Percentiles rank a stretch among this genome's conserved stretches.
These are phyloP conservation scores for Canavalia ensiformis DNA, from an alignment of 306 rosid genomes.

Conservation along the genomic window DNA sequence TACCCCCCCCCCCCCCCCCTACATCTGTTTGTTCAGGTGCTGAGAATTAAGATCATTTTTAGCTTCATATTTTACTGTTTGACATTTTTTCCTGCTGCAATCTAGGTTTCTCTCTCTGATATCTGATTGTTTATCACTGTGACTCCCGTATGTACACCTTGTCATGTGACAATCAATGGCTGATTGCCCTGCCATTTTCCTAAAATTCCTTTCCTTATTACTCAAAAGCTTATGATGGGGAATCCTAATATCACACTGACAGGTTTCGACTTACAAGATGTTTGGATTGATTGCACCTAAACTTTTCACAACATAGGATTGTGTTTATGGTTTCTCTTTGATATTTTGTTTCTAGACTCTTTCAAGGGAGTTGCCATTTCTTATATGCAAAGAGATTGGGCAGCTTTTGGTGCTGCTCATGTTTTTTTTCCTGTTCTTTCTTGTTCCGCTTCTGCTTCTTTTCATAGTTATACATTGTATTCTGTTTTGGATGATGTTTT, in stretches of 20 bases:
- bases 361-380: not conserved
- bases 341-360: not conserved
- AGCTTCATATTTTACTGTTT: not conserved
- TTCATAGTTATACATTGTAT: not conserved
- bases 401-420: not conserved
- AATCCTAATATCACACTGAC: not conserved
- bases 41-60: not conserved
- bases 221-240: not conserved
- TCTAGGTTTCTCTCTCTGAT: constrained; percentile 3
- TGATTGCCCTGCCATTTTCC: not conserved
- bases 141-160: not conserved
- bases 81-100: not conserved
- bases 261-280: not conserved
- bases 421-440: not conserved
- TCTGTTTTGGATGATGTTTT: not conserved
- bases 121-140: not conserved
- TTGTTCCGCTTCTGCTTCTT: not conserved
- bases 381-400: not conserved
- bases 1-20: no score
- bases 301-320: constrained; percentile 17
- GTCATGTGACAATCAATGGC: constrained; percentile 12
- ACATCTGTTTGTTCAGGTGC: not conserved
- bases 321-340: not conserved
- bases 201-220: no score
- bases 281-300: constrained; percentile 2